A percentile compares a stretch with the other conserved stretches of the same genome.
Evolutionary conservation across 306 rosid species (phyloP).

Genomic region (Malus fusca): DNA sequence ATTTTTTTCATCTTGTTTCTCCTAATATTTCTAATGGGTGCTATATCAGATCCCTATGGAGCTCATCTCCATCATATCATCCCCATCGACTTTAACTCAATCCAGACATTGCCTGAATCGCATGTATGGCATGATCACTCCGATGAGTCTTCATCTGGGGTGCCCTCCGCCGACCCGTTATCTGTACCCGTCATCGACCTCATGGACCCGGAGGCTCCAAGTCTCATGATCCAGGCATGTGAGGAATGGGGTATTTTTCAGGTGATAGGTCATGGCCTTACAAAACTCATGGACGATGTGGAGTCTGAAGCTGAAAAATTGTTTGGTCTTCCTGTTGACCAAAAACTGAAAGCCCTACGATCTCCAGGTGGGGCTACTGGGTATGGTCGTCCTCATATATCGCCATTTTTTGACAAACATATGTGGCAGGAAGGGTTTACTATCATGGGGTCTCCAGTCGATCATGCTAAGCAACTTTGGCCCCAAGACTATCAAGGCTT

Average conservation of each 20-base stretch:
- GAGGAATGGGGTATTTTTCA: slow-evolving; percentile 69
- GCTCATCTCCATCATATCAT: slow-evolving; percentile 32
- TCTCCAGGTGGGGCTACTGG: slow-evolving; percentile 43
- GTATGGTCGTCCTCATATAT: slow-evolving; percentile 53
- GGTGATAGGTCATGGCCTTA: slow-evolving; percentile 55
- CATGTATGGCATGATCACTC: slow-evolving; percentile 50
- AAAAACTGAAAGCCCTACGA: slow-evolving; percentile 46
- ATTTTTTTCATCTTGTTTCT: background rate
- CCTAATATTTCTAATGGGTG: slow-evolving; percentile 25
- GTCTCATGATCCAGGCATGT: slow-evolving; percentile 44
- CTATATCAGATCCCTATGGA: slow-evolving; percentile 35
- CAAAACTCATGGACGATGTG: slow-evolving; percentile 25
- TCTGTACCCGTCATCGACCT: slow-evolving; percentile 52
- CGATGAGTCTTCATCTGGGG: background rate
- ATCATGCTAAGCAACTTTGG: slow-evolving; percentile 60
- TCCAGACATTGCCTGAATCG: slow-evolving; percentile 49
- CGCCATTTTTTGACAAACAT: slow-evolving; percentile 48
- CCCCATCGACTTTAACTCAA: slow-evolving; percentile 54
- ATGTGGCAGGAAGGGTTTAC: slow-evolving; percentile 97
- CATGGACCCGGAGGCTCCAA: slow-evolving; percentile 40
- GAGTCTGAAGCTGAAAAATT: slow-evolving; percentile 33
- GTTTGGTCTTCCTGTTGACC: slow-evolving; percentile 44
- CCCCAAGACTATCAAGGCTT: slow-evolving; percentile 42
- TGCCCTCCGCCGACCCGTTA: background rate
- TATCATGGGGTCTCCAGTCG: slow-evolving; percentile 46